These are phyloP conservation scores for Jackrogersella minutella DNA, from an alignment of 495 filamentous ascomycete genomes.

Conservation along the genomic window DNA sequence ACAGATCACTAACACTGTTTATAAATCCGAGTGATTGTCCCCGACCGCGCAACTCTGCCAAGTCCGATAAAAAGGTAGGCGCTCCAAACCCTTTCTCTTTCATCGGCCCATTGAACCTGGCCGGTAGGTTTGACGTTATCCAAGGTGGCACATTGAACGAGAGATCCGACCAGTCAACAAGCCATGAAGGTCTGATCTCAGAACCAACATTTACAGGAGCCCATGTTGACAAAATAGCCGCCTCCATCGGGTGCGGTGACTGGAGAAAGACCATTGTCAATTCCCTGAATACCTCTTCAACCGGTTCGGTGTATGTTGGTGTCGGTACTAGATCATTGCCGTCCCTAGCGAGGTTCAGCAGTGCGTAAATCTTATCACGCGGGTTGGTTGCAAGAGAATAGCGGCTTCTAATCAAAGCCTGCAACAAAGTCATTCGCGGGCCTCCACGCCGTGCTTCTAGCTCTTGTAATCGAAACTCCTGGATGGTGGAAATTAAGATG, in stretches of 20 bases:
- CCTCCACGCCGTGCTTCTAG: background rate
- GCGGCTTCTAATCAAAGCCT: conserved; percentile 13
- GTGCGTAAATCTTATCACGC: conserved; percentile 22
- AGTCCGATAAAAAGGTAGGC: background rate
- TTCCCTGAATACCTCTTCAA: conserved; percentile 8
- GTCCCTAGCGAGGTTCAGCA: conserved; percentile 13
- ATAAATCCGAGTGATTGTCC: conserved; percentile 4
- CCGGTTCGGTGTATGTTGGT: conserved; percentile 6
- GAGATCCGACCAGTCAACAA: conserved; percentile 16
- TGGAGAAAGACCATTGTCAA: background rate
- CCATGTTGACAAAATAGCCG: conserved; percentile 3
- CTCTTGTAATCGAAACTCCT: conserved; percentile 12
- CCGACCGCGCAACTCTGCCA: background rate
- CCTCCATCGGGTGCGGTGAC: conserved; percentile 10
- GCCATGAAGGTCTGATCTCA: background rate
- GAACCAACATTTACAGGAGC: background rate
- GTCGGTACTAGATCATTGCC: conserved; percentile 9
- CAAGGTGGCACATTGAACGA: conserved; percentile 10
- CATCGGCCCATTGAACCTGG: background rate
- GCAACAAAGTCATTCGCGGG: conserved; percentile 11
- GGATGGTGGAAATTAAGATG: conserved; percentile 1
- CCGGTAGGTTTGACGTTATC: conserved; percentile 9
- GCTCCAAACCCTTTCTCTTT: background rate
- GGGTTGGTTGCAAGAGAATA: conserved; percentile 20
- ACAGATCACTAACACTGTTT: background rate